Percentiles rank a stretch among this genome's conserved stretches.
Evolutionary conservation across 306 rosid genomes (phyloP).

Genomic region (Albizia julibrissin): DNA sequence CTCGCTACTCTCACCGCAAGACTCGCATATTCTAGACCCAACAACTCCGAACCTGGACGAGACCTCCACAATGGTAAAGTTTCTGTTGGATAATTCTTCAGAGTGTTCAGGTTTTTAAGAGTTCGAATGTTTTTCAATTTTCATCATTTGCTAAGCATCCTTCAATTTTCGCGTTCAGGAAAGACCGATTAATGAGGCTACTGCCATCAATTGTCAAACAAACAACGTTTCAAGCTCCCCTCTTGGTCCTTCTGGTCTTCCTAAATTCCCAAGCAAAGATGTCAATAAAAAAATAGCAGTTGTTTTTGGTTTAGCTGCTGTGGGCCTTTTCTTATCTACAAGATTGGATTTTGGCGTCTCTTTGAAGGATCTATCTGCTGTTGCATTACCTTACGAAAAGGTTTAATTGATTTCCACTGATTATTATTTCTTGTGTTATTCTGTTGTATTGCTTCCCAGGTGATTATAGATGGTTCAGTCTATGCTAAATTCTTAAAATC

Average conservation of each 20-base stretch:
- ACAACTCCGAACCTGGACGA: constrained; percentile 52
- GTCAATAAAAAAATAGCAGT: constrained; percentile 62
- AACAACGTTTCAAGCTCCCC: constrained; percentile 46
- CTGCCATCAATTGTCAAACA: constrained; percentile 29
- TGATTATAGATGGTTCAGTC: background rate
- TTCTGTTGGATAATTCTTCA: background rate
- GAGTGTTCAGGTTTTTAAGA: background rate
- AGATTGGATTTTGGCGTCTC: constrained; percentile 94
- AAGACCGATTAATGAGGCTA: constrained; percentile 45
- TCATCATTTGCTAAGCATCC: background rate
- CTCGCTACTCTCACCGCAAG: constrained; percentile 21
- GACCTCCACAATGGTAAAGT: constrained; percentile 50
- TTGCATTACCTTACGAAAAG: constrained; percentile 90
- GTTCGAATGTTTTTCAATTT: background rate
- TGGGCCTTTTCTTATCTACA: constrained; percentile 65
- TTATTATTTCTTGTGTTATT: background rate
- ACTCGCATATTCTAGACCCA: constrained; percentile 44
- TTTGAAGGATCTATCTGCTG: constrained; percentile 78
- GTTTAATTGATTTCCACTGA: constrained; percentile 33
- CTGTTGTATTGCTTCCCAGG: background rate
- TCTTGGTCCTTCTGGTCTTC: constrained; percentile 33
- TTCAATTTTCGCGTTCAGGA: constrained; percentile 41
- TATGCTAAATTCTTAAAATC: background rate
- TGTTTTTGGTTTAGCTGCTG: constrained; percentile 70
- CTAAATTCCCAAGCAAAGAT: constrained; percentile 65